Base-by-base conservation (phyloP, 2,329 filamentous ascomycete species). In the Atkinsonella hypoxylon region DNA sequence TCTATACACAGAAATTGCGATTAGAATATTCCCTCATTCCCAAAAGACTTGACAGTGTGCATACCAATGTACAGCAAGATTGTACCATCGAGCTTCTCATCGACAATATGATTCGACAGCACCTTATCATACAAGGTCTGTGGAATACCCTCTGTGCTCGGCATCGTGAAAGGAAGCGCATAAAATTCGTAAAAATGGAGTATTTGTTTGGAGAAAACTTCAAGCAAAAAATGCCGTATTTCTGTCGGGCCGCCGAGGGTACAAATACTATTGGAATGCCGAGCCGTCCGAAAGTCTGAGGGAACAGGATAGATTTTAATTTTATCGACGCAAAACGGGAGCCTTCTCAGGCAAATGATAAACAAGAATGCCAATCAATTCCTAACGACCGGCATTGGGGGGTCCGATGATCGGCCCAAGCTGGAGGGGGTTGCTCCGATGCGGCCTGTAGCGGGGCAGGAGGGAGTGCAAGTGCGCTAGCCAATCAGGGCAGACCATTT, bases 41-140 rank as follows among this genome's bases (percentile, higher is more conserved):
- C 8, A 1, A 7, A 26, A 43, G 2, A n/a, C n/a, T 17, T 34
- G 26, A 20, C 13, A 9, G 20, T 13, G 31, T 26, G 67, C 81
- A 59, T 75, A 89, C 89, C 89, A 65, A 97, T 97, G 68, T 97
- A 97, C 53, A 97, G 77, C 57, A 95, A 74, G 61, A 94, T 76
- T 52, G 90, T 96, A 70, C 91, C 91, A 71, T 97, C 91, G 51
- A 89, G 81, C 77, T 90, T 88, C 79, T 95, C 87, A 64, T 96
- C 88, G 64, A 98, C 90, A 62, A 97, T 85, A 69, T 98, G 93
- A 73, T 85, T 85, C 62, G 88, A 81, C 62, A 97, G 85, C 70
- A 97, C 90, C 82, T 97, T 97, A 78, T 97, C 91, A 73, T 97
- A 97, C 64, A 96, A 78, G 61, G 90, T 95, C 70, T 83, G 83